A percentile compares a stretch with the other conserved stretches of the same genome.
Conservation (phyloP, 352 stramenopile species). For the Pythium folliculosum region DNA sequence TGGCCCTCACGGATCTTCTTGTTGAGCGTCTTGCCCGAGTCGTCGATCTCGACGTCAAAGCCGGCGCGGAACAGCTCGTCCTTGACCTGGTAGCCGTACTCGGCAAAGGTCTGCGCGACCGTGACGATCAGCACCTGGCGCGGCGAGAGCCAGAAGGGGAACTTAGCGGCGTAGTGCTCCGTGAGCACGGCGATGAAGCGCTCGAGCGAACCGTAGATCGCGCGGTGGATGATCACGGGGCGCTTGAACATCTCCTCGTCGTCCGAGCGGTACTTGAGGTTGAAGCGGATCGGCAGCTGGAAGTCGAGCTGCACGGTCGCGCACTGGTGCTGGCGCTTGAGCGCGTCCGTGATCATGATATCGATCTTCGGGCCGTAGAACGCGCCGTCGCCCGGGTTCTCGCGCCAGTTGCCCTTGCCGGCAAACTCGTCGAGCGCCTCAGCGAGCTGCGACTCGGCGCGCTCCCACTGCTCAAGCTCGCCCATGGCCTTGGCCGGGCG, state of each 20-base stretch:
- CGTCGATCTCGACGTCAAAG: constrained; percentile 88
- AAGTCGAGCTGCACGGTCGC: constrained; percentile 98
- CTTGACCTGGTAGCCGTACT: constrained; percentile 61
- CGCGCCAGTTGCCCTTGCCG: constrained; percentile 93
- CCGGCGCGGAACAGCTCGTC: constrained; percentile 81
- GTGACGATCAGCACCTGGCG: constrained; percentile 91
- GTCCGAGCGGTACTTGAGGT: constrained; percentile 91
- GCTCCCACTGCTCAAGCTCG: constrained; percentile 92
- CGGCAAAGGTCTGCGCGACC: constrained; percentile 67
- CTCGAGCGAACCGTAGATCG: constrained; percentile 97
- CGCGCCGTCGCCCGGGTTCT: constrained; percentile 94
- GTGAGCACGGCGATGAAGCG: constrained; percentile 98
- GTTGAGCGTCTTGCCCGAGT: constrained; percentile 84
- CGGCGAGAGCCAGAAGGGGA: constrained; percentile 94
- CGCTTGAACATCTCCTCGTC: constrained; percentile 86
- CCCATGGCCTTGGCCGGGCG: constrained; percentile 95
- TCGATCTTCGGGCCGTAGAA: constrained; percentile 99
- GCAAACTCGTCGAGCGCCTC: constrained; percentile 77
- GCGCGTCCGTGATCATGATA: constrained; percentile 96
- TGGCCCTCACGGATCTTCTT: constrained; percentile 84
- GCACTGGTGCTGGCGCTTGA: constrained; percentile 97
- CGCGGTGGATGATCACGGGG: constrained; percentile 98
- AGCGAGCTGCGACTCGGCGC: constrained; percentile 80
- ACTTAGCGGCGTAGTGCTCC: constrained; percentile 96
- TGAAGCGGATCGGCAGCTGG: constrained; percentile 96